Percentiles rank a stretch among this genome's conserved stretches.
phyloP scores from a whole-genome alignment of 106 monocot genomes.

The Gastrodia elata region DNA sequence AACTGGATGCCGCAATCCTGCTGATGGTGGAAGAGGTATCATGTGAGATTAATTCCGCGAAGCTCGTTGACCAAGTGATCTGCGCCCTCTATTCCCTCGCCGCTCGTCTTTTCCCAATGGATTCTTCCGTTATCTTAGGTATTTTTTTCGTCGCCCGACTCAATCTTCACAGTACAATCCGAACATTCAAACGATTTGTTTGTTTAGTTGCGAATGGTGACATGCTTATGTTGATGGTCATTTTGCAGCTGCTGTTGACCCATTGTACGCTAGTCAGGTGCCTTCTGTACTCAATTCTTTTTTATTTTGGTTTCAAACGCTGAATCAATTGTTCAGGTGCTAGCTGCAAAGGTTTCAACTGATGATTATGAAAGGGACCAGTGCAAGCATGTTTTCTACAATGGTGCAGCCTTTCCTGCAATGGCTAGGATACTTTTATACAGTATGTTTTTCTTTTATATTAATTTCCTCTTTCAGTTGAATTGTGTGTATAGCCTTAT shows the following conservation, averaged over 20 bases:
- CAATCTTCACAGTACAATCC: not conserved
- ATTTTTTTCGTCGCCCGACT: not conserved
- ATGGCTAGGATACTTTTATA: conserved; percentile 58
- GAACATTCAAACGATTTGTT: not conserved
- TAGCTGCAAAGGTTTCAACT: conserved; percentile 14
- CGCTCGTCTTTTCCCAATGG: conserved; percentile 60
- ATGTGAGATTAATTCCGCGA: conserved; percentile 34
- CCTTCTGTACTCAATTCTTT: not conserved
- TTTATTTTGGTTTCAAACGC: not conserved
- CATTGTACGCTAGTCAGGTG: conserved; percentile 42
- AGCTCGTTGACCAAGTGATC: conserved; percentile 60
- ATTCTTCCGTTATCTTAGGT: conserved; percentile 54
- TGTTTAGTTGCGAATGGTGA: not conserved
- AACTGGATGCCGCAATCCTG: conserved; percentile 40
- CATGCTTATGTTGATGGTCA: not conserved
- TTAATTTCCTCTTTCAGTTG: not conserved
- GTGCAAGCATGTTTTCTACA: conserved; percentile 52
- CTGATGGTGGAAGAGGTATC: conserved; percentile 41
- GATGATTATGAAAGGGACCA: conserved; percentile 31
- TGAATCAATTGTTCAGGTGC: conserved; percentile 26
- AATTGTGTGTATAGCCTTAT: not conserved
- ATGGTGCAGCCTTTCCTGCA: conserved; percentile 63
- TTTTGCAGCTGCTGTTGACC: conserved; percentile 40
- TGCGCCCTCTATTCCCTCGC: conserved; percentile 79
- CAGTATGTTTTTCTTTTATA: conserved; percentile 28